A percentile compares a stretch with the other conserved stretches of the same genome.
phyloP scores from a whole-genome alignment of 352 stramenopile species.

The Globisporangium alternatum region DNA sequence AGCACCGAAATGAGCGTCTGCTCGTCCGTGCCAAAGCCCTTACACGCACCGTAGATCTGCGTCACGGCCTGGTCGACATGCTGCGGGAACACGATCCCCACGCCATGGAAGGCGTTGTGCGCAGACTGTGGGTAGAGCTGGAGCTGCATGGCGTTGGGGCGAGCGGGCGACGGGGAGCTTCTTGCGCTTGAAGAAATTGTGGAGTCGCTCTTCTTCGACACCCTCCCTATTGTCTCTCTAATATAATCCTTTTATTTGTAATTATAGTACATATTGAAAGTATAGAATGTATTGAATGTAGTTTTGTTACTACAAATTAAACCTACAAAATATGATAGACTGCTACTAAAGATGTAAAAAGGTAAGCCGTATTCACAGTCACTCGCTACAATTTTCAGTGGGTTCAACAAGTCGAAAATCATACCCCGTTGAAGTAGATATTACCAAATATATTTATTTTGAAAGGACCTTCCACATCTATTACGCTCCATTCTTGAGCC shows the following conservation, averaged over 20 bases:
- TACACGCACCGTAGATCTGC: slow-evolving; percentile 67
- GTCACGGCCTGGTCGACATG: slow-evolving; percentile 60
- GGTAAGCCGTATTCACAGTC: too few species aligned
- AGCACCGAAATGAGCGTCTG: slow-evolving; percentile 51
- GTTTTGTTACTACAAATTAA: too few species aligned
- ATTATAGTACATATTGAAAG: too few species aligned
- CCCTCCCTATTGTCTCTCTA: background rate
- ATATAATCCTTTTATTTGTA: background rate
- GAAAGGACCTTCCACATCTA: background rate
- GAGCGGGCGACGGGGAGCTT: background rate
- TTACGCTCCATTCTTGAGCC: background rate
- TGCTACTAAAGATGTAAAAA: background rate
- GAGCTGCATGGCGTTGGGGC: slow-evolving; percentile 9
- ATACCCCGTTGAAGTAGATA: background rate
- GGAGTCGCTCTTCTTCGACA: background rate
- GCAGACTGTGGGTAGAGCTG: slow-evolving; percentile 64
- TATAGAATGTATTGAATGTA: too few species aligned
- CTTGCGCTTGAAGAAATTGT: slow-evolving; percentile 4
- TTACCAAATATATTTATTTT: background rate
- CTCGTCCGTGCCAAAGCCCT: slow-evolving; percentile 71
- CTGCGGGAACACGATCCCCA: slow-evolving; percentile 36
- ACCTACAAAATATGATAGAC: background rate
- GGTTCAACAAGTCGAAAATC: background rate
- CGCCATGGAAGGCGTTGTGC: slow-evolving; percentile 52
- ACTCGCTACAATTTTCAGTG: background rate